Evolutionary conservation across 495 filamentous ascomycete genomes (phyloP).

Genomic region (Trichoderma orchidacearum): DNA sequence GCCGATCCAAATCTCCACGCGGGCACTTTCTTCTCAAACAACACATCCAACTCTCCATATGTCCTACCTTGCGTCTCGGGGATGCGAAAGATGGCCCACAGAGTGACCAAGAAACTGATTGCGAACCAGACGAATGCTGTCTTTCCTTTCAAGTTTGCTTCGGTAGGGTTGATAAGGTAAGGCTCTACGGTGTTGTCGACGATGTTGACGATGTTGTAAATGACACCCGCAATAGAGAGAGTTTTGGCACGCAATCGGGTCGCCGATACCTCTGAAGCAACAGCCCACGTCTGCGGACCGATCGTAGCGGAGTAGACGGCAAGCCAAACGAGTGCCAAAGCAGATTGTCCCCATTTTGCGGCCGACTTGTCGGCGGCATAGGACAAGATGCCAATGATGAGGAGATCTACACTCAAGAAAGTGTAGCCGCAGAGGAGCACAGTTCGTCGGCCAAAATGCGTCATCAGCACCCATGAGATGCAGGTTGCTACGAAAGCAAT

Average conservation of each 20-base stretch:
- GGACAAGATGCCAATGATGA: slow-evolving; percentile 19
- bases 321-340: slow-evolving; percentile 15
- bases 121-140: slow-evolving; percentile 33
- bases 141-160: slow-evolving; percentile 35
- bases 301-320: neutral
- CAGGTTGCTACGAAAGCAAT: slow-evolving; percentile 28
- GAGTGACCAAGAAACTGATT: slow-evolving; percentile 15
- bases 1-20: slow-evolving; percentile 8
- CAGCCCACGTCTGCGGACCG: slow-evolving; percentile 42
- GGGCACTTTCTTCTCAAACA: slow-evolving; percentile 1
- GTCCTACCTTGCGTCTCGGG: slow-evolving; percentile 14
- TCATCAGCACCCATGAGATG: slow-evolving; percentile 24
- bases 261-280: slow-evolving; percentile 45
- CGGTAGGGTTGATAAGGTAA: slow-evolving; percentile 29
- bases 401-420: slow-evolving; percentile 12
- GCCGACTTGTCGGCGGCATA: slow-evolving; percentile 6
- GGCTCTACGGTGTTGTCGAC: slow-evolving; percentile 24
- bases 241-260: slow-evolving; percentile 47
- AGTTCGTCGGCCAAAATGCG: slow-evolving; percentile 22
- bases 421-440: slow-evolving; percentile 24
- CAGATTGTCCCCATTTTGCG: slow-evolving; percentile 15
- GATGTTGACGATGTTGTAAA: slow-evolving; percentile 24
- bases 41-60: slow-evolving; percentile 28
- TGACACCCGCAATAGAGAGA: slow-evolving; percentile 35
- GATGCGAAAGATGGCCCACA: slow-evolving; percentile 5